These are phyloP conservation scores for Lolium multiflorum DNA, from an alignment of 176 grass and related monocot species.

Conservation along the genomic window DNA sequence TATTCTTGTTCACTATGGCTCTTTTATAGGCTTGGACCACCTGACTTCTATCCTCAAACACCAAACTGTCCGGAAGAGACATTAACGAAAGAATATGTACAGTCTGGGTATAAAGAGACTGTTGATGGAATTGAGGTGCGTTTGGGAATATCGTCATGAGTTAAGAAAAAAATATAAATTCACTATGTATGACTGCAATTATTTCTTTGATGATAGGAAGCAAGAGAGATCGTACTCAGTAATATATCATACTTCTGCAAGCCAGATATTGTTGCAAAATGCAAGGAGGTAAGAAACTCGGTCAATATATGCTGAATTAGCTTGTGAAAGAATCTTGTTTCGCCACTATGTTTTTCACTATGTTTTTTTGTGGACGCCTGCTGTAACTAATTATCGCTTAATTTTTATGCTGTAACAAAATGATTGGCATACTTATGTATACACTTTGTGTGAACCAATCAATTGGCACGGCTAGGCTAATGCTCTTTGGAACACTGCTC, in stretches of 20 bases:
- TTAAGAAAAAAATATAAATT: slow-evolving; percentile 8
- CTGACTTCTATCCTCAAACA: slow-evolving; percentile 95
- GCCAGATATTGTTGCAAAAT: slow-evolving; percentile 74
- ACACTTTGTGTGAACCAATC: slow-evolving; percentile 11
- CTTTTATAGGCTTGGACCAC: slow-evolving; percentile 85
- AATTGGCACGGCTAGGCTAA: background rate
- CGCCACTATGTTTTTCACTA: background rate
- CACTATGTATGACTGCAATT: slow-evolving; percentile 18
- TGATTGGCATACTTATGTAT: no score
- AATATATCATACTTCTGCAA: slow-evolving; percentile 76
- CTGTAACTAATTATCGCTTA: background rate
- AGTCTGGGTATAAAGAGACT: slow-evolving; percentile 95
- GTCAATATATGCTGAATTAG: slow-evolving; percentile 19
- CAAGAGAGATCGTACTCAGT: slow-evolving; percentile 82
- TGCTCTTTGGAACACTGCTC: background rate
- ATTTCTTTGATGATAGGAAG: slow-evolving; percentile 66
- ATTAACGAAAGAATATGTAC: slow-evolving; percentile 95
- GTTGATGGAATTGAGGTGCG: slow-evolving; percentile 99
- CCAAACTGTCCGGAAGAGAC: slow-evolving; percentile 97
- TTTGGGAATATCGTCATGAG: slow-evolving; percentile 14
- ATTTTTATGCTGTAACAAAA: background rate
- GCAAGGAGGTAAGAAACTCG: slow-evolving; percentile 78
- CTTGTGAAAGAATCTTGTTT: slow-evolving; percentile 16
- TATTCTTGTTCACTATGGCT: slow-evolving; percentile 23
- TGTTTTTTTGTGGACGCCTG: slow-evolving; percentile 2